A percentile compares a stretch with the other conserved stretches of the same genome.
Evolutionary conservation across 768 basidiomycete genomes (phyloP).

Genomic region (Solioccasus polychromus): DNA sequence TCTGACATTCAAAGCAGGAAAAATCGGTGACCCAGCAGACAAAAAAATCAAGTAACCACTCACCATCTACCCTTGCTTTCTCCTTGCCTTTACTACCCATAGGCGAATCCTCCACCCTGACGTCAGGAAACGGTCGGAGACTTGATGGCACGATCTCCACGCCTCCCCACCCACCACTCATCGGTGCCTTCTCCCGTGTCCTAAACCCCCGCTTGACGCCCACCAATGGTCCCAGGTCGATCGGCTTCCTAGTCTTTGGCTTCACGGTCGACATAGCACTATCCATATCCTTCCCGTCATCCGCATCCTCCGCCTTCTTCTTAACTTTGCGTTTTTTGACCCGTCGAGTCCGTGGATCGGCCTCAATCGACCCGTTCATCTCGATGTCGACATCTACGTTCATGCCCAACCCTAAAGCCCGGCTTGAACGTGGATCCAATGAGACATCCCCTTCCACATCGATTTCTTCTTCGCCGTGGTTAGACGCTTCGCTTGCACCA

Average conservation of each 20-base stretch:
- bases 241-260: constrained; percentile 1
- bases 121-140: constrained; percentile 15
- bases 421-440: neutral
- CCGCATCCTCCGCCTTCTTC: constrained; percentile 35
- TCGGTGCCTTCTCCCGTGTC: constrained; percentile 54
- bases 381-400: constrained; percentile 25
- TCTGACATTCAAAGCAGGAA: constrained; percentile 1
- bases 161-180: constrained; percentile 60
- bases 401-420: constrained; percentile 22
- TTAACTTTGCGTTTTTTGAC: constrained; percentile 21
- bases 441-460: constrained; percentile 27
- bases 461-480: constrained; percentile 15
- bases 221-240: constrained; percentile 64
- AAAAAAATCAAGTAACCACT: constrained; percentile 14
- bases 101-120: constrained; percentile 3
- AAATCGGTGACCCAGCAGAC: constrained; percentile 3
- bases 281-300: neutral
- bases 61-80: constrained; percentile 20
- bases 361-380: constrained; percentile 10
- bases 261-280: constrained; percentile 1
- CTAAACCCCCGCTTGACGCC: constrained; percentile 59
- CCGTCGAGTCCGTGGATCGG: constrained; percentile 2
- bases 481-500: constrained; percentile 13
- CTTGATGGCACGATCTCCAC: constrained; percentile 50
- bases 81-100: constrained; percentile 17